Percentiles rank a stretch among this genome's conserved stretches.
These are phyloP conservation scores for Aspergillus cejpii DNA, from an alignment of 2,329 filamentous ascomycete species.

Conservation along the genomic window DNA sequence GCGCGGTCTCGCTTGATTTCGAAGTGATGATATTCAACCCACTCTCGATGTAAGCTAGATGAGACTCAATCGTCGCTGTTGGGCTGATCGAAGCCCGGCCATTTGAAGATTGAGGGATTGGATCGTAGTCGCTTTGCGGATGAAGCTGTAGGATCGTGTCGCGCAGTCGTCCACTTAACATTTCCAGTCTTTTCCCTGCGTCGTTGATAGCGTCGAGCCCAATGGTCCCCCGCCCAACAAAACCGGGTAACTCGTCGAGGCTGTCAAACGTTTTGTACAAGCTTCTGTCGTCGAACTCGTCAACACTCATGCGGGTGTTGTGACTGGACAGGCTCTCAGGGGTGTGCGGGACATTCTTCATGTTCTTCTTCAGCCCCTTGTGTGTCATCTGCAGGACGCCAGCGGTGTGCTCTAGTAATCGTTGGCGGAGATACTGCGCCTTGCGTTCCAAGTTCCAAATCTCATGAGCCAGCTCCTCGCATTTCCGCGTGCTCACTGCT, in stretches of 20 bases:
- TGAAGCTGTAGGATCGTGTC: slow-evolving; percentile 54
- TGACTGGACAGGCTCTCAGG: slow-evolving; percentile 67
- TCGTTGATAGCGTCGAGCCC: slow-evolving; percentile 50
- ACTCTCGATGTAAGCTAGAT: slow-evolving; percentile 66
- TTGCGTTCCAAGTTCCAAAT: slow-evolving; percentile 73
- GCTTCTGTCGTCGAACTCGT: slow-evolving; percentile 70
- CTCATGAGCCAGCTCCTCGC: slow-evolving; percentile 76
- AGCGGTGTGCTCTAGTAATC: slow-evolving; percentile 81
- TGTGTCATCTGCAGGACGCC: slow-evolving; percentile 89
- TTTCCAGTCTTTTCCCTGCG: slow-evolving; percentile 60
- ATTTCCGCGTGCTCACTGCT: slow-evolving; percentile 66
- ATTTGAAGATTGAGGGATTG: slow-evolving; percentile 30
- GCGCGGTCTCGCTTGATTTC: slow-evolving; percentile 30
- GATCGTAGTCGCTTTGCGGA: slow-evolving; percentile 31
- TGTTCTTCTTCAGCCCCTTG: slow-evolving; percentile 59
- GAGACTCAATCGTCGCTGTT: slow-evolving; percentile 41
- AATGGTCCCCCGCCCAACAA: slow-evolving; percentile 19
- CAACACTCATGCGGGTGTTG: slow-evolving; percentile 46
- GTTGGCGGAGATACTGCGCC: slow-evolving; percentile 65
- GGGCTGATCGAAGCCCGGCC: slow-evolving; percentile 25
- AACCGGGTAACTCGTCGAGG: slow-evolving; percentile 45
- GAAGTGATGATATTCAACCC: slow-evolving; percentile 56
- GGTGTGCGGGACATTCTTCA: slow-evolving; percentile 58
- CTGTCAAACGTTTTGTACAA: slow-evolving; percentile 65
- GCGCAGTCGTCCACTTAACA: slow-evolving; percentile 60